Evolutionary conservation across 139 green algal genomes (phyloP).

Genomic region (Pedinophyceae sp.): DNA sequence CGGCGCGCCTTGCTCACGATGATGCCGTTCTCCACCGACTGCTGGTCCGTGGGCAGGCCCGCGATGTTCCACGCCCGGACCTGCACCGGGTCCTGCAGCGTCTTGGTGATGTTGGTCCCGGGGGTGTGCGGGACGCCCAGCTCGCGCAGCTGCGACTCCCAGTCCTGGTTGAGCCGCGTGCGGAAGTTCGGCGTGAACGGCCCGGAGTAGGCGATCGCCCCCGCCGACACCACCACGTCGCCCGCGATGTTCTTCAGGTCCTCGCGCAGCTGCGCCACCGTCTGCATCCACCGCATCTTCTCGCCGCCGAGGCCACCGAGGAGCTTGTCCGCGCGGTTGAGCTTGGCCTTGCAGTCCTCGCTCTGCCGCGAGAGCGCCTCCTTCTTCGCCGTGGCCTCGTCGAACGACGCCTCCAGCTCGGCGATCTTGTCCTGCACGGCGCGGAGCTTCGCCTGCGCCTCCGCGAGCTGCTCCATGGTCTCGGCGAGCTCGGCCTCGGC

Average conservation of each 20-base stretch:
- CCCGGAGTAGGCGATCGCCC: constrained; percentile 37
- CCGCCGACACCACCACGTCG: constrained; percentile 42
- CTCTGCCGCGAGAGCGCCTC: constrained; percentile 42
- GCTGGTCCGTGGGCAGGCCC: constrained; percentile 38
- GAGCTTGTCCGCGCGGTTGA: constrained; percentile 57
- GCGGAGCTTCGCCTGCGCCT: constrained; percentile 33
- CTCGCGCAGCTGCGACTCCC: constrained; percentile 21
- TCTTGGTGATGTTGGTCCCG: constrained; percentile 31
- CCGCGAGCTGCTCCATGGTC: constrained; percentile 30
- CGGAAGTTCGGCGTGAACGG: constrained; percentile 57
- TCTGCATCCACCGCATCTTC: constrained; percentile 42
- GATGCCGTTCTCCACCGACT: constrained; percentile 55
- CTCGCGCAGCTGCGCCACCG: constrained; percentile 34
- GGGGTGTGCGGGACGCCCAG: constrained; percentile 32
- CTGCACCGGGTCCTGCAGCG: constrained; percentile 49
- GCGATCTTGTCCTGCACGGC: constrained; percentile 56
- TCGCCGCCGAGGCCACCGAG: constrained; percentile 64
- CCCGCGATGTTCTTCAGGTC: constrained; percentile 55
- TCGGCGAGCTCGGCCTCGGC: constrained; percentile 18
- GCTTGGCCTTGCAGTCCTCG: constrained; percentile 36
- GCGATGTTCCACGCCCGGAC: constrained; percentile 50
- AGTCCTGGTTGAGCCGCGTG: constrained; percentile 25
- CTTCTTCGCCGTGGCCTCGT: constrained; percentile 56
- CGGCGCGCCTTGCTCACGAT: constrained; percentile 54
- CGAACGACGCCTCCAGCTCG: constrained; percentile 35